These are phyloP conservation scores for Rhexocercosporidium sp. DNA, from an alignment of 2,329 filamentous ascomycete genomes.

Conservation along the genomic window DNA sequence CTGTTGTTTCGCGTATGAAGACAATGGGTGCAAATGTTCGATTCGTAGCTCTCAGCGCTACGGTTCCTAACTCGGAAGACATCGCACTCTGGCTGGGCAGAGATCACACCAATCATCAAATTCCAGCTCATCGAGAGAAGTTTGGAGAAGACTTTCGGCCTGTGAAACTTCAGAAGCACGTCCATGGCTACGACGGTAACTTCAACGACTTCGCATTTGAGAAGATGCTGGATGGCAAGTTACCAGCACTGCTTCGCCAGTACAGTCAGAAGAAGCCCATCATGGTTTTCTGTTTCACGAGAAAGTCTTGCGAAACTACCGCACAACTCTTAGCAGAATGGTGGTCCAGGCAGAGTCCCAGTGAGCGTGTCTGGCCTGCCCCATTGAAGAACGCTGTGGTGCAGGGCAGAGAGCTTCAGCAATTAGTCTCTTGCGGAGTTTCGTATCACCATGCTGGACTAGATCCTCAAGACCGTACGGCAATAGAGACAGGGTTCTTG, in stretches of 20 bases:
- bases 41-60: slow-evolving; percentile 83
- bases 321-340: slow-evolving; percentile 70
- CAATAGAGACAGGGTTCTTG: slow-evolving; percentile 72
- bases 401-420: slow-evolving; percentile 63
- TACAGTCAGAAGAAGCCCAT: slow-evolving; percentile 76
- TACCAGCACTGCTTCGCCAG: slow-evolving; percentile 68
- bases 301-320: slow-evolving; percentile 71
- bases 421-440: slow-evolving; percentile 60
- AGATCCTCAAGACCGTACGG: slow-evolving; percentile 63
- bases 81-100: slow-evolving; percentile 81
- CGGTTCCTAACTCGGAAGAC: slow-evolving; percentile 81
- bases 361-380: slow-evolving; percentile 66
- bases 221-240: slow-evolving; percentile 66
- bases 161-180: slow-evolving; percentile 76
- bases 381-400: slow-evolving; percentile 59
- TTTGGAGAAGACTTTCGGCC: slow-evolving; percentile 84
- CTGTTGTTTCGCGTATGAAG: slow-evolving; percentile 88
- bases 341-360: slow-evolving; percentile 59
- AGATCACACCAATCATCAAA: slow-evolving; percentile 59
- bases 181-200: slow-evolving; percentile 69
- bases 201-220: slow-evolving; percentile 81
- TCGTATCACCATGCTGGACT: slow-evolving; percentile 86
- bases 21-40: slow-evolving; percentile 75
- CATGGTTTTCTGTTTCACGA: slow-evolving; percentile 82
- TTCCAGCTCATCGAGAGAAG: slow-evolving; percentile 69